Evolutionary conservation across 2,329 filamentous ascomycete species (phyloP).

Genomic region (Colletotrichum zoysiae): DNA sequence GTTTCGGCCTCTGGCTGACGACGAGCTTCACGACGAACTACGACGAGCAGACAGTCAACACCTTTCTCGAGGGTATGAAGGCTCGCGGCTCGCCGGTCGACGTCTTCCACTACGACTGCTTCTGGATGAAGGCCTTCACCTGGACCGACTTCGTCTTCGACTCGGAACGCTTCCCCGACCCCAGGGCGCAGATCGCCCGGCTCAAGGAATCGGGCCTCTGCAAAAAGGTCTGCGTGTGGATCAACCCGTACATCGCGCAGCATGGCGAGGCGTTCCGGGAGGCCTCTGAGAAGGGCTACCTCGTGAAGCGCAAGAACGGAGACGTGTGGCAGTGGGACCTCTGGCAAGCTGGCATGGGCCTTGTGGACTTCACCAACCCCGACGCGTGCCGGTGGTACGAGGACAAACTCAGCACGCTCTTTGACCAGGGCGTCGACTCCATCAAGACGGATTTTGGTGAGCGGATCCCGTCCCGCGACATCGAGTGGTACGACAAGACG

Average conservation of each 20-base stretch:
- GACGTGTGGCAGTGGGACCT: conserved; percentile 82
- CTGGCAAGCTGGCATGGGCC: conserved; percentile 82
- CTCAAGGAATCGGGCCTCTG: conserved; percentile 73
- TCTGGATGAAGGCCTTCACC: conserved; percentile 81
- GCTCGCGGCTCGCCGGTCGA: conserved; percentile 74
- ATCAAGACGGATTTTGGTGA: conserved; percentile 85
- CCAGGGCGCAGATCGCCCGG: conserved; percentile 71
- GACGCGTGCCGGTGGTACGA: conserved; percentile 75
- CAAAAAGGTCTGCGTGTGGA: conserved; percentile 79
- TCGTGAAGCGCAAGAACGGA: conserved; percentile 76
- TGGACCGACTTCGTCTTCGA: conserved; percentile 84
- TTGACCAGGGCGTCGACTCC: conserved; percentile 77
- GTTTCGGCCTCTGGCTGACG: conserved; percentile 81
- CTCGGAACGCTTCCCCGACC: conserved; percentile 75
- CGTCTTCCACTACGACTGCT: conserved; percentile 83
- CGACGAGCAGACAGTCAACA: conserved; percentile 75
- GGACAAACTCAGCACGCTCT: conserved; percentile 70
- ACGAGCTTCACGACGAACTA: conserved; percentile 83
- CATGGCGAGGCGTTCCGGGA: conserved; percentile 74
- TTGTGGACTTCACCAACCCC: conserved; percentile 81
- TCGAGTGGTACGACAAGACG: conserved; percentile 72
- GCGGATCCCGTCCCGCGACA: conserved; percentile 74
- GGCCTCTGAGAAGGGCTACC: conserved; percentile 74
- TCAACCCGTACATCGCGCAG: conserved; percentile 80
- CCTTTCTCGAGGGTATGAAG: conserved; percentile 78